These are phyloP conservation scores for Cinnamomum chago DNA, from an alignment of 164 flowering plant species.

Conservation along the genomic window DNA sequence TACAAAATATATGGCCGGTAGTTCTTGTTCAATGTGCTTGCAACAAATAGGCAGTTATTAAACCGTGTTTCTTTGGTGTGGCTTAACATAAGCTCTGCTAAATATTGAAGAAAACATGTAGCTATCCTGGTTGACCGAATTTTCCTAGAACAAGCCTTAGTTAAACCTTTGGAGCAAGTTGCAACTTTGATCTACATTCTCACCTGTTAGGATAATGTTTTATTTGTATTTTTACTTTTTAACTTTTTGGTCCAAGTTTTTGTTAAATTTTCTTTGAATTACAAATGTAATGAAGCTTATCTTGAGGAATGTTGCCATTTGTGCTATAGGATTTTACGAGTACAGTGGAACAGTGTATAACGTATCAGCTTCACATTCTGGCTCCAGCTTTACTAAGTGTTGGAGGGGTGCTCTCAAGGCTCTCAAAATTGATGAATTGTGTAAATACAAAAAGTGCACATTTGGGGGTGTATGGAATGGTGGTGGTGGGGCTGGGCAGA, in stretches of 20 bases:
- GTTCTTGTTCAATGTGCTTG: too few relatives aligned
- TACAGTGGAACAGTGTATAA: constrained; percentile 59
- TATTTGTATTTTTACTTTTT: too few relatives aligned
- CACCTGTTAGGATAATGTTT: not conserved
- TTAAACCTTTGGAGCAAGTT: too few relatives aligned
- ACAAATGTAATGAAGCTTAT: not conserved
- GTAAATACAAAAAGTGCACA: constrained; percentile 92
- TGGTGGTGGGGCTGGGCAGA: constrained; percentile 96
- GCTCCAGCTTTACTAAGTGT: constrained; percentile 56
- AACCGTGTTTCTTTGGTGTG: too few relatives aligned
- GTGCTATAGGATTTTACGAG: constrained; percentile 51
- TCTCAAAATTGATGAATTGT: constrained; percentile 71
- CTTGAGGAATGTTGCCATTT: not conserved
- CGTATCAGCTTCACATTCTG: constrained; percentile 58
- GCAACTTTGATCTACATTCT: too few relatives aligned
- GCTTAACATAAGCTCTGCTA: too few relatives aligned
- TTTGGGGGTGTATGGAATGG: constrained; percentile 99
- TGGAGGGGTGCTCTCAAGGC: constrained; percentile 56
- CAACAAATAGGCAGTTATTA: too few relatives aligned
- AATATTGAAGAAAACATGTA: constrained; percentile 25
- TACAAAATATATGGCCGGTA: too few relatives aligned
- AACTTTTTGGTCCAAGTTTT: not conserved
- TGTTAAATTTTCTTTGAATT: not conserved
- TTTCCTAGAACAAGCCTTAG: not conserved
- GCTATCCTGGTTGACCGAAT: constrained; percentile 56